Evolutionary conservation across 345 rosid species (phyloP), one percentile per base, ranked within the genome.

Genomic region (Rhizophora apiculata): DNA sequence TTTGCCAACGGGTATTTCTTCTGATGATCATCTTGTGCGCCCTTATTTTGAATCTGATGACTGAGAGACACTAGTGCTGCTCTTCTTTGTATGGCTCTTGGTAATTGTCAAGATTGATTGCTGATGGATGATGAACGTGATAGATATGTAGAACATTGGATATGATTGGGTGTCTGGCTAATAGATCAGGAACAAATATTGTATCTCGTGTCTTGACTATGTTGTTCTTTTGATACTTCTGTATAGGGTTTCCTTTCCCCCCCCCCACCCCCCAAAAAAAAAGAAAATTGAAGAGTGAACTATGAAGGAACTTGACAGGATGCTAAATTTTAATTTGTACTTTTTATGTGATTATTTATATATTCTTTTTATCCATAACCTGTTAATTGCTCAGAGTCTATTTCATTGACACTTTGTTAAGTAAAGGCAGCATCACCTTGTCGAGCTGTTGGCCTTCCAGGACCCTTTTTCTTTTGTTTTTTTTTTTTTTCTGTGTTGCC

Each of bases 91-190:
- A 49, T 18, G 67, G 62, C 36, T 26, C 68, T 65, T 43, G 62
- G 74, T 64, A 62, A 58, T 60, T 65, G 22, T 39, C 19, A 9
- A 59, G 74, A 62, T 76, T 39, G 62, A 63, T 72, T 77, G 59
- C 67, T 63, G 67, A 26, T 52, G 70, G 48, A 65, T 58, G 64
- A 8, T 69, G 74, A 54, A 77, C 70, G 62, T 68, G 70, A 71
- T 61, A 48, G 55, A 74, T 62, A 68, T 73, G 68, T 70, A 80
- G 67, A 43, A 62, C 30, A 22, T 46, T 13, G 27, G 65, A 53
- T 46, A 65, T 77, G 68, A 67, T 74, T 69, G 74, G 72, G 79
- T 65, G 75, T 70, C 72, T 64, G 60, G 22, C 55, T 27, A 65
- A 63, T 68, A 72, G 73, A 52, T 68, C 55, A 61, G 68, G 61